These are phyloP conservation scores for Wickerhamiella siamensis DNA, from an alignment of 805 yeast genomes.

Conservation along the genomic window DNA sequence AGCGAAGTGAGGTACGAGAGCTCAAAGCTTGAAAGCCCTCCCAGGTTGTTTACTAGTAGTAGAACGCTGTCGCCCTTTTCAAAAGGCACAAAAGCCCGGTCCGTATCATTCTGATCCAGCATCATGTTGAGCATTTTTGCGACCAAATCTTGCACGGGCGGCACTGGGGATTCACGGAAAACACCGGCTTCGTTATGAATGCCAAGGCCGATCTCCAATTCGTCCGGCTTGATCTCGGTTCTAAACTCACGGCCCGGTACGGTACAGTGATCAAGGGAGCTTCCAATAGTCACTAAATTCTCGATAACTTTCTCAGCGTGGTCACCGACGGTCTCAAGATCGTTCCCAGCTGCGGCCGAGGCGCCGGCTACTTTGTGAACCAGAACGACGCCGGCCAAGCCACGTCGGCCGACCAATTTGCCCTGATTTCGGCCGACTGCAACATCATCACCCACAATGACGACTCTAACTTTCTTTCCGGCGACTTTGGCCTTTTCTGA, in stretches of 20 bases:
- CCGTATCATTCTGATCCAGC: slow-evolving; percentile 48
- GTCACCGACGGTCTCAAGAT: slow-evolving; percentile 38
- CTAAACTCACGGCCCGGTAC: slow-evolving; percentile 70
- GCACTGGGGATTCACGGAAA: slow-evolving; percentile 48
- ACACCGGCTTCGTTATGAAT: slow-evolving; percentile 93
- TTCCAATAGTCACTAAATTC: slow-evolving; percentile 72
- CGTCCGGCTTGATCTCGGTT: slow-evolving; percentile 38
- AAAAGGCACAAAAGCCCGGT: slow-evolving; percentile 70
- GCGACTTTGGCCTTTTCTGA: slow-evolving; percentile 73
- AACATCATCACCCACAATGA: slow-evolving; percentile 81
- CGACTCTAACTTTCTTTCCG: slow-evolving; percentile 58
- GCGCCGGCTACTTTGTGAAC: slow-evolving; percentile 83
- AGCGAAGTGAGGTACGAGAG: slow-evolving; percentile 56
- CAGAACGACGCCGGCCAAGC: slow-evolving; percentile 78
- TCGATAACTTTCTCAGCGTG: slow-evolving; percentile 49
- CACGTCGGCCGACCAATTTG: slow-evolving; percentile 87
- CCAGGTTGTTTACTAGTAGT: slow-evolving; percentile 68
- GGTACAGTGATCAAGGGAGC: slow-evolving; percentile 76
- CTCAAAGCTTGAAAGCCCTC: slow-evolving; percentile 77
- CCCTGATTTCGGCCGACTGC: slow-evolving; percentile 86
- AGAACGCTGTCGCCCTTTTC: slow-evolving; percentile 48
- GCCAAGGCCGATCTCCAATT: slow-evolving; percentile 88
- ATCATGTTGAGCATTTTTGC: slow-evolving; percentile 47
- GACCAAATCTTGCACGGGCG: slow-evolving; percentile 48
- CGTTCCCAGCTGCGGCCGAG: slow-evolving; percentile 31